These are phyloP conservation scores for Cerrena zonata DNA, from an alignment of 1,284 basidiomycete species.

Conservation along the genomic window DNA sequence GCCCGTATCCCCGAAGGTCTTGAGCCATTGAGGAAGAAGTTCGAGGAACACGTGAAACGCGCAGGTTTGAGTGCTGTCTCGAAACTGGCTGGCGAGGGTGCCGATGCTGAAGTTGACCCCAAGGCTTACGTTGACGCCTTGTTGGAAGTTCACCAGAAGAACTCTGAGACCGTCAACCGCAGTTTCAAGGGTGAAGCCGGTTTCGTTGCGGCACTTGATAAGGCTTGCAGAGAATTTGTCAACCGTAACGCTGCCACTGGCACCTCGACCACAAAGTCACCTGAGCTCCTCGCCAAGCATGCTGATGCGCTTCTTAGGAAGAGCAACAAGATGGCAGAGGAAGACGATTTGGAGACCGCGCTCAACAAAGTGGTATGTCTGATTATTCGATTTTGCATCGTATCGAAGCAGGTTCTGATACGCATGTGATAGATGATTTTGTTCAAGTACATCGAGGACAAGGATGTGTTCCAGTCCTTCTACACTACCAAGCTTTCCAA, in stretches of 20 bases:
- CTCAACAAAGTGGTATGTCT: slow-evolving; percentile 81
- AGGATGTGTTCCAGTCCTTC: slow-evolving; percentile 99
- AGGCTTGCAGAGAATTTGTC: slow-evolving; percentile 94
- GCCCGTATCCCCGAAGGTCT: slow-evolving; percentile 86
- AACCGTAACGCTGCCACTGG: slow-evolving; percentile 91
- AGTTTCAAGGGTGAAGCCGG: slow-evolving; percentile 93
- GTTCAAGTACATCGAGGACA: slow-evolving; percentile 99
- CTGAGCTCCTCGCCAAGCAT: slow-evolving; percentile 92
- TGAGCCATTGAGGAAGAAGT: slow-evolving; percentile 86
- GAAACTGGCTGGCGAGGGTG: slow-evolving; percentile 72
- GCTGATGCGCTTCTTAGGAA: slow-evolving; percentile 88
- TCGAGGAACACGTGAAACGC: slow-evolving; percentile 92
- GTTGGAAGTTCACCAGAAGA: slow-evolving; percentile 87
- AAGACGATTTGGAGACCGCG: slow-evolving; percentile 84
- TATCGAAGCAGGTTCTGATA: neutral
- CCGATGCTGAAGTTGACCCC: slow-evolving; percentile 70
- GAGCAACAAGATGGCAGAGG: slow-evolving; percentile 93
- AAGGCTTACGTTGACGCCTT: slow-evolving; percentile 93
- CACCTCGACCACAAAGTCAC: slow-evolving; percentile 79
- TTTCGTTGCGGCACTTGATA: slow-evolving; percentile 91
- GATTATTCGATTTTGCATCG: neutral
- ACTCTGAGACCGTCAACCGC: slow-evolving; percentile 82
- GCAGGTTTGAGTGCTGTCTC: slow-evolving; percentile 81
- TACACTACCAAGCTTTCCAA: slow-evolving; percentile 96
- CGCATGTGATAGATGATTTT: slow-evolving; percentile 73